phyloP scores from a whole-genome alignment of 164 flowering plant species.

The Liriodendron chinense region DNA sequence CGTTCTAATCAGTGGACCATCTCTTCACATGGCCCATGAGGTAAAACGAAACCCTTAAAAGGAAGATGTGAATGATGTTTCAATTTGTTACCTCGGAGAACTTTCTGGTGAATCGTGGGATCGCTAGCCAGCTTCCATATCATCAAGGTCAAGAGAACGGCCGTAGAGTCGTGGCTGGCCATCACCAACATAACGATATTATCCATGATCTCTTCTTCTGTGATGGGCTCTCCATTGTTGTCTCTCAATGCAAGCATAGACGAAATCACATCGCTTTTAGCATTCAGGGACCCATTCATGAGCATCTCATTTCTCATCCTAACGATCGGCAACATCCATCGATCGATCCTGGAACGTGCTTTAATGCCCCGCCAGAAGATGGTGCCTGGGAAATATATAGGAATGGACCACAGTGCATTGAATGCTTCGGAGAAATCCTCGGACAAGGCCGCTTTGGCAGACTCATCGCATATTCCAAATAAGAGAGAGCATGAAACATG shows the following conservation, averaged over 20 bases:
- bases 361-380: slow-evolving; percentile 3
- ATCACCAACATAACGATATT: neutral
- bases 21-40: too few species aligned
- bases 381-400: slow-evolving; percentile 21
- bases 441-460: slow-evolving; percentile 11
- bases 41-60: too few species aligned
- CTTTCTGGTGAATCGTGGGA: slow-evolving; percentile 6
- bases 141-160: neutral
- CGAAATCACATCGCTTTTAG: slow-evolving; percentile 15
- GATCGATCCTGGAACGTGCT: slow-evolving; percentile 18
- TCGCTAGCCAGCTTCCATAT: neutral
- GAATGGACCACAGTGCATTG: slow-evolving; percentile 18
- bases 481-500: slow-evolving; percentile 15
- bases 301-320: slow-evolving; percentile 11
- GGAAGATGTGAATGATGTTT: too few species aligned
- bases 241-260: slow-evolving; percentile 12
- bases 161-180: neutral
- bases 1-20: too few species aligned
- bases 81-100: slow-evolving; percentile 15
- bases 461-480: slow-evolving; percentile 14
- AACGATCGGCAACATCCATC: slow-evolving; percentile 11
- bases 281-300: slow-evolving; percentile 3
- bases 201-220: slow-evolving; percentile 13
- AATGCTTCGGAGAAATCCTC: slow-evolving; percentile 13
- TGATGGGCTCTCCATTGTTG: slow-evolving; percentile 11